These are phyloP conservation scores for Botrytis fabae DNA, from an alignment of 2,329 filamentous ascomycete genomes.

Conservation along the genomic window DNA sequence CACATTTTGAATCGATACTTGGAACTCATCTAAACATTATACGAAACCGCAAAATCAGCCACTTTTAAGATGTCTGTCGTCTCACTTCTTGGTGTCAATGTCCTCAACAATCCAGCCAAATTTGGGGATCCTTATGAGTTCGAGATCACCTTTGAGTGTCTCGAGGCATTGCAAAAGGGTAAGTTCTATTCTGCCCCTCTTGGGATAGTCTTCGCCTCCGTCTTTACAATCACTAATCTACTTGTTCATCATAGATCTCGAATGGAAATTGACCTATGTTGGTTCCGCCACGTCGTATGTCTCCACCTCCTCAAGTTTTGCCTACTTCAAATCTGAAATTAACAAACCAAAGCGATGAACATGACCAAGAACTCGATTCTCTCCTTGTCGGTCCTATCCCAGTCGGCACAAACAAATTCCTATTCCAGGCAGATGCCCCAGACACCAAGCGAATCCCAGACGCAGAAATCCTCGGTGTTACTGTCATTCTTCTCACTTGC, in stretches of 20 bases:
- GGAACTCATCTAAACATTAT: neutral
- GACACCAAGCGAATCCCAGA: constrained; percentile 88
- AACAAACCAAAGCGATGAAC: constrained; percentile 55
- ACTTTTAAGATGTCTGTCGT: constrained; percentile 81
- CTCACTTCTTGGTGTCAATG: constrained; percentile 90
- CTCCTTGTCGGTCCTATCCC: constrained; percentile 97
- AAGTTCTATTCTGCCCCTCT: constrained; percentile 31
- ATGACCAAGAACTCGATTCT: constrained; percentile 97
- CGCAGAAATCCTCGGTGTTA: constrained; percentile 94
- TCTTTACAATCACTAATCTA: constrained; percentile 29
- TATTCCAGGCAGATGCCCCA: constrained; percentile 93
- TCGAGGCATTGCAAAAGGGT: constrained; percentile 94
- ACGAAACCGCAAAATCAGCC: neutral
- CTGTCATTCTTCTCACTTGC: constrained; percentile 93
- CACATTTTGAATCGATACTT: neutral
- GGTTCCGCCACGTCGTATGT: constrained; percentile 95
- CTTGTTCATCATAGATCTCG: constrained; percentile 66
- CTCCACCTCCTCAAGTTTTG: constrained; percentile 19
- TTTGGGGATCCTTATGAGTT: constrained; percentile 94
- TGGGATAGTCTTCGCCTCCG: neutral
- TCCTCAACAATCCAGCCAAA: constrained; percentile 94
- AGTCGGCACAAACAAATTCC: constrained; percentile 96
- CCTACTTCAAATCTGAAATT: constrained; percentile 8
- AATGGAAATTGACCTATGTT: constrained; percentile 99
- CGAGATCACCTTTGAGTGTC: constrained; percentile 97